Base-by-base conservation (phyloP, 768 basidiomycete species). In the Leccinum ochraceum region DNA sequence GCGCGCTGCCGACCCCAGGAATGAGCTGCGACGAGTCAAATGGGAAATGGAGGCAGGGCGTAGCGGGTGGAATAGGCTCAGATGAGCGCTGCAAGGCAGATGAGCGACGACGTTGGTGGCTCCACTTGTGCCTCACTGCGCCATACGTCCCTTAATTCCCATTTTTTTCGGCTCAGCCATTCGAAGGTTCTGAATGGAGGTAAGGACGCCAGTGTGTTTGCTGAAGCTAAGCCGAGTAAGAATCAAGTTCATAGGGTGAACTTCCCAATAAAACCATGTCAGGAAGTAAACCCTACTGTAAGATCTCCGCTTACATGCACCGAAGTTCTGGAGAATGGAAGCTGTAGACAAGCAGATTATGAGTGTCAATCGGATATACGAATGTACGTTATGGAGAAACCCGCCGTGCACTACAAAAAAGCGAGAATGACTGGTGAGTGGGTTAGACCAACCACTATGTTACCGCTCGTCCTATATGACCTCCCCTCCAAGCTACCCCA, bases 401-500 rank as follows among this genome's bases (percentile, higher is more conserved):
- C 17, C 26, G 20, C 8, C 22, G 10, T 13, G 16, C 32, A 63
- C 44, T 17, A 22, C 30, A 58, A 60, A 68, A 65, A 60, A 37
- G 44, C n/a, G 16, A n/a, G 24, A 3, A 39, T 10, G 20, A 28
- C 30, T 24, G 13, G 11, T 34, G 4, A 59, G 17, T 2, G 16
- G 6, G 34, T n/a, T n/a, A 54, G 57, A 58, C 24, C 5, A 36
- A 13, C 11, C 30, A 49, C 39, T 1, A 73, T 73, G 71, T 54
- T 64, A 28, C 66, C 72, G 0, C 71, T 78, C 26, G 60, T 69
- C 54, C 67, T 79, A 56, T 78, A 77, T 28, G 79, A 80, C 17
- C 71, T 75, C 28, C 70, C 76, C 16, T 75, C 71, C 53, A 69
- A 69, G 4, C 55, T 71, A 6, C 70, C 74, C 0, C 69, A 66